Conservation (phyloP, 257 asterid species). For the Nyctanthes arbortristis region DNA sequence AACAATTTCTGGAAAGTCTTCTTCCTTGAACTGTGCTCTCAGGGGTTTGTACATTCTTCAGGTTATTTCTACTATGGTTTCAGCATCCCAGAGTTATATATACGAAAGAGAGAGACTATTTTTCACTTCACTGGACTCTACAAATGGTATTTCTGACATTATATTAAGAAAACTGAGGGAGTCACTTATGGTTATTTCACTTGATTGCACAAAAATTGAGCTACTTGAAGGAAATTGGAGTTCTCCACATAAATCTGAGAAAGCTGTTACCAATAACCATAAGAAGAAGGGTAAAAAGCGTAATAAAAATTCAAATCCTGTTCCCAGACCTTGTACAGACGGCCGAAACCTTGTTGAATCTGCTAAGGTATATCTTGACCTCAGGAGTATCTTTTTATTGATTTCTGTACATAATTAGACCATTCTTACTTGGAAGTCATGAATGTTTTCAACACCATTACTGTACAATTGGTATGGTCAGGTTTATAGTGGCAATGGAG, state of each 20-base stretch:
- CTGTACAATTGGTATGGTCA: slow-evolving; percentile 55
- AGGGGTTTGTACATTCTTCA: slow-evolving; percentile 72
- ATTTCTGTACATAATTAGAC: slow-evolving; percentile 17
- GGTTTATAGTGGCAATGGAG: slow-evolving; percentile 36
- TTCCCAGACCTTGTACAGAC: slow-evolving; percentile 53
- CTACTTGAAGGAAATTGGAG: slow-evolving; percentile 61
- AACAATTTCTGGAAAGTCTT: slow-evolving; percentile 39
- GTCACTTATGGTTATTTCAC: slow-evolving; percentile 76
- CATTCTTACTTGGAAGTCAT: slow-evolving; percentile 21
- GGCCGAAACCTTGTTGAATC: slow-evolving; percentile 37
- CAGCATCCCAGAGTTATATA: slow-evolving; percentile 48
- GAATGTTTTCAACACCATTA: slow-evolving; percentile 30
- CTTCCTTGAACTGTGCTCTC: slow-evolving; percentile 46
- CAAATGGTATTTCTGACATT: slow-evolving; percentile 71
- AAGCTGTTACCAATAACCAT: slow-evolving; percentile 48
- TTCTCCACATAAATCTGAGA: slow-evolving; percentile 54
- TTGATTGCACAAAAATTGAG: slow-evolving; percentile 90
- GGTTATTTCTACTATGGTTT: slow-evolving; percentile 56
- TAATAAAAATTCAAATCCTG: slow-evolving; percentile 58
- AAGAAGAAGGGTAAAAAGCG: slow-evolving; percentile 80
- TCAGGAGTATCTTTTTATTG: slow-evolving; percentile 23
- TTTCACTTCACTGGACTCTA: slow-evolving; percentile 79
- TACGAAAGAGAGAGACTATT: slow-evolving; percentile 54
- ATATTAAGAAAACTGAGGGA: slow-evolving; percentile 76
- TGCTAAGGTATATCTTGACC: slow-evolving; percentile 51